Evolutionary conservation across 2,329 filamentous ascomycete genomes (phyloP), one percentile per base, ranked within the genome.

Genomic region (Daldinia sp.): DNA sequence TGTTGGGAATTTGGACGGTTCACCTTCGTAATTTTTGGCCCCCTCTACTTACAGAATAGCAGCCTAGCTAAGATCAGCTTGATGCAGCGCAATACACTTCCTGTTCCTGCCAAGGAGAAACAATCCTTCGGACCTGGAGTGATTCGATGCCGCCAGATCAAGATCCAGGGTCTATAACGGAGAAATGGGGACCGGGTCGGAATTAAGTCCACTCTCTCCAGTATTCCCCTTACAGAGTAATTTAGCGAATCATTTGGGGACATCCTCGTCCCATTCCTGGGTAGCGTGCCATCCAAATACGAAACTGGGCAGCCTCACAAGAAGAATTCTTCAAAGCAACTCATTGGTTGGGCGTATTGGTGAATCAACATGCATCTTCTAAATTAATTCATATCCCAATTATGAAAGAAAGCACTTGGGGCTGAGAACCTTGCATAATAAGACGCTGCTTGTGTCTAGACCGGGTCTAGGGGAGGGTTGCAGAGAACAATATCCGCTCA

Each of bases 391-490:
- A 35, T 56, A 13, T 50, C 34, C 6, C 23, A 15, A n/a, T n/a
- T 29, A 15, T n/a, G 3, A 15, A 41, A 49, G 17, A 47, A 41
- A 43, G 35, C 15, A 61, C 21, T 15, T 41, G 54, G 37, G 27
- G 41, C 34, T 43, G 25, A 37, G 32, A 45, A 45, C 27, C 30
- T 51, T 43, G 35, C 30, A 27, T 29, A n/a, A 54, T 50, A 32
- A 61, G 52, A 55, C 56, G 60, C 50, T 61, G 47, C 39, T n/a
- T n/a, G 35, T 49, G 59, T 50, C 49, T 58, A 56, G 69, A 67
- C 70, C 58, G 63, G 68, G 69, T 69, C n/a, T n/a, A n/a, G n/a
- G n/a, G 39, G 68, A 71, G 64, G 64, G 70, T 71, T 71, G 37
- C 68, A 71, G 39, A 48, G 50, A 62, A 45, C 10, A 57, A 53